Conservation (phyloP, 1,284 basidiomycete genomes). For the Trichosporon ovoides region DNA sequence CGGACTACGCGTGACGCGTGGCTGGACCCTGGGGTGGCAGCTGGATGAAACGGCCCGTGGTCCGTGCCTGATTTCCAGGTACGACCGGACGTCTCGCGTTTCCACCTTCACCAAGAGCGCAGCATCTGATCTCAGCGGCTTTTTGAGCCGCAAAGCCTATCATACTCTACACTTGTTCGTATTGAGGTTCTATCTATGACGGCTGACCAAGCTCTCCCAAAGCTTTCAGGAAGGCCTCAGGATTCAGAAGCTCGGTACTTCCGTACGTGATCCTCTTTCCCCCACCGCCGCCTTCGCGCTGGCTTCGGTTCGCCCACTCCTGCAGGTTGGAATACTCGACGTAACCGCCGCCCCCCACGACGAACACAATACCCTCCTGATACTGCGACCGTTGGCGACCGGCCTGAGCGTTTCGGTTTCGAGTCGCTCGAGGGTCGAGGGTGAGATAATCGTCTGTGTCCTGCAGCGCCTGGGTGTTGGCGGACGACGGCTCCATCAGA, state of each 20-base stretch:
- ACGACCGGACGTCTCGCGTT: background rate
- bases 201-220: conserved; percentile 39
- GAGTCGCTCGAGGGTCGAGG: conserved; percentile 78
- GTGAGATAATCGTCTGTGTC: conserved; percentile 96
- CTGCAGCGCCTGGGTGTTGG: conserved; percentile 83
- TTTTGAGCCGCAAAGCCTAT: too few relatives aligned
- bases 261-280: conserved; percentile 89
- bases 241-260: conserved; percentile 89
- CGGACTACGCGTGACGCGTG: background rate
- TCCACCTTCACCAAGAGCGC: background rate
- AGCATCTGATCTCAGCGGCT: background rate
- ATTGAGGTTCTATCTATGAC: conserved; percentile 11
- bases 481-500: conserved; percentile 90
- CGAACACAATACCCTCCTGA: conserved; percentile 82
- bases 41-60: background rate
- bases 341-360: conserved; percentile 94
- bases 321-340: conserved; percentile 95
- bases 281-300: conserved; percentile 42
- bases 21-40: background rate
- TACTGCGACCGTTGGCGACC: conserved; percentile 57
- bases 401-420: conserved; percentile 54
- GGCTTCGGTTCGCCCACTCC: conserved; percentile 73
- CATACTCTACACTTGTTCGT: conserved; percentile 14
- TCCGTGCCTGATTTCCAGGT: background rate
- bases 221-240: conserved; percentile 67